Conservation (phyloP, 1,284 basidiomycete genomes). For the Cerioporus squamosus region DNA sequence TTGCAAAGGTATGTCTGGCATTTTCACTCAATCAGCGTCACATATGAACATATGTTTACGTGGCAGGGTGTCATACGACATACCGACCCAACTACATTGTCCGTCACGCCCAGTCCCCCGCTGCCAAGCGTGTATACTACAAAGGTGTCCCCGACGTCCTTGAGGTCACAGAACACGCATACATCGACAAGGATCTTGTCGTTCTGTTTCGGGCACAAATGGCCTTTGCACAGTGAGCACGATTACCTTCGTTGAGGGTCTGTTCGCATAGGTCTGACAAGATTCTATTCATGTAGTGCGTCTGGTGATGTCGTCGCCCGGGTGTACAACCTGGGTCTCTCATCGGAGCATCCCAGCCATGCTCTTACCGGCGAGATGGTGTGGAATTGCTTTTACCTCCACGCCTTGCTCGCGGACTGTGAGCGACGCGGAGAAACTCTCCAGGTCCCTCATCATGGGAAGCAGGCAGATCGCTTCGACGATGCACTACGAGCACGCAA, state of each 20-base stretch:
- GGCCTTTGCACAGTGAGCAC: neutral
- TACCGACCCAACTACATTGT: neutral
- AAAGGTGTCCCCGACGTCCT: neutral
- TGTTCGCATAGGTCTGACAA: neutral
- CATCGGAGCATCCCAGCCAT: conserved; percentile 20
- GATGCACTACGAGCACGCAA: neutral
- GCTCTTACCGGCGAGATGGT: neutral
- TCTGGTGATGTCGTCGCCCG: neutral
- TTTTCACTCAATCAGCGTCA: neutral
- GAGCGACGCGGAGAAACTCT: neutral
- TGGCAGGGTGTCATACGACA: neutral
- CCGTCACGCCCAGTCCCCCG: neutral
- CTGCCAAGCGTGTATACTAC: neutral
- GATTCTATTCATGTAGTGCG: neutral
- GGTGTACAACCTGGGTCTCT: neutral
- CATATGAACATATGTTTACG: neutral
- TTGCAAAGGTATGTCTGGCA: neutral
- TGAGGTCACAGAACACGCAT: neutral
- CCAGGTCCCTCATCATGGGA: conserved; percentile 16
- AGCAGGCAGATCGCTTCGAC: neutral
- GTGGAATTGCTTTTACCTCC: neutral
- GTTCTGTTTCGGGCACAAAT: neutral
- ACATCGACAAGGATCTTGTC: neutral
- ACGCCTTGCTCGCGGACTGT: neutral
- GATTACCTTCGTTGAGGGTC: neutral